phyloP scores from a whole-genome alignment of 768 basidiomycete species.

The Terana coerulea region DNA sequence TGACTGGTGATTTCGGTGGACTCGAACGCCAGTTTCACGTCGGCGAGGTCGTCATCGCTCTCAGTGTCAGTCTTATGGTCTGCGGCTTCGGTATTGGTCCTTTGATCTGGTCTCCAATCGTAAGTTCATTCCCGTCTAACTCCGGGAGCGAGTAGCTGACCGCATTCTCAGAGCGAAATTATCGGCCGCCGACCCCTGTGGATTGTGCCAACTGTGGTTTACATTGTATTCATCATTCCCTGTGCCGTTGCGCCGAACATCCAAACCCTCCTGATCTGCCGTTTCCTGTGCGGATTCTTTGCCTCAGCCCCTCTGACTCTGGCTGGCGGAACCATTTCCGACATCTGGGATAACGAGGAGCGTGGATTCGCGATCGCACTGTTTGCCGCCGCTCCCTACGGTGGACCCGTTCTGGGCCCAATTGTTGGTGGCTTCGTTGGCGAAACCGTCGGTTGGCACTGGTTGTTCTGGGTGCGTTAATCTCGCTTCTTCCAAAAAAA shows the following conservation, averaged over 20 bases:
- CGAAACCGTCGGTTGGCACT: constrained; percentile 36
- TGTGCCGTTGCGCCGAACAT: constrained; percentile 37
- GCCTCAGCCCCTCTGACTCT: constrained; percentile 35
- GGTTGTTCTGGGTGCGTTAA: constrained; percentile 31
- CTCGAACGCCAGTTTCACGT: constrained; percentile 30
- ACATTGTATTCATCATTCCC: constrained; percentile 41
- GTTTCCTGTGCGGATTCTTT: constrained; percentile 39
- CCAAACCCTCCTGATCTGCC: constrained; percentile 36
- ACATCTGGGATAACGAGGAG: constrained; percentile 34
- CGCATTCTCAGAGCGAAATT: constrained; percentile 31
- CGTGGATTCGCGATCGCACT: constrained; percentile 39
- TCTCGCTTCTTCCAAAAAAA: background rate
- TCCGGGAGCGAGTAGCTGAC: constrained; percentile 15
- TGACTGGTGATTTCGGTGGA: constrained; percentile 35
- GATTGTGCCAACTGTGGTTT: constrained; percentile 35
- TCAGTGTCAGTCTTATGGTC: constrained; percentile 36
- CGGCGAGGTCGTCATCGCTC: constrained; percentile 29
- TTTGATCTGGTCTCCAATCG: constrained; percentile 27
- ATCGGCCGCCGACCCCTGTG: constrained; percentile 36
- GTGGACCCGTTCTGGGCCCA: constrained; percentile 47
- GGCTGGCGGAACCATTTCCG: constrained; percentile 32
- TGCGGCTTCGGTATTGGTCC: constrained; percentile 32
- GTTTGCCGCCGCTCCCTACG: constrained; percentile 39
- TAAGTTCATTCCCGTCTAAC: constrained; percentile 6
- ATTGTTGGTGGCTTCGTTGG: constrained; percentile 47